These are phyloP conservation scores for Aureobasidium namibiae DNA, from an alignment of 2,329 filamentous ascomycete genomes.

Conservation along the genomic window DNA sequence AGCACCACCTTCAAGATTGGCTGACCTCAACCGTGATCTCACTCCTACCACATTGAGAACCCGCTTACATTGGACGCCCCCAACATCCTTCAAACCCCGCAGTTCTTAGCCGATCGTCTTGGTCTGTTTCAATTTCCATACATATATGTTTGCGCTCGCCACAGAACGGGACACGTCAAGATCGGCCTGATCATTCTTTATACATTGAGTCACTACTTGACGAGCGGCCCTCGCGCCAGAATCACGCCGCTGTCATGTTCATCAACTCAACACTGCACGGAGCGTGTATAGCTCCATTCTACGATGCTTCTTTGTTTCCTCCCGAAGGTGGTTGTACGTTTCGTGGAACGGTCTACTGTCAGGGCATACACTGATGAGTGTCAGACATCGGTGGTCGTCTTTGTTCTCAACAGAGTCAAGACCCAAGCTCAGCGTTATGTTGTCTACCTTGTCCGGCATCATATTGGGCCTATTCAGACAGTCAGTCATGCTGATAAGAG, in stretches of 20 bases:
- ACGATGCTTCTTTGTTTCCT: constrained; percentile 54
- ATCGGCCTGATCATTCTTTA: not conserved
- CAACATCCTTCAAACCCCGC: not conserved
- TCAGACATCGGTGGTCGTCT: constrained; percentile 49
- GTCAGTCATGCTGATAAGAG: constrained; percentile 30
- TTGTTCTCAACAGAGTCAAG: constrained; percentile 40
- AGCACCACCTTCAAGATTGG: not conserved
- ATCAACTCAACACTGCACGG: constrained; percentile 13
- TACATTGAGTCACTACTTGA: not conserved
- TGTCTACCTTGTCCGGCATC: constrained; percentile 87
- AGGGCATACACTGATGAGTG: constrained; percentile 24
- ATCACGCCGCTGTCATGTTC: constrained; percentile 5
- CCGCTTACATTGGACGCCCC: constrained; percentile 2
- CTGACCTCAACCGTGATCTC: not conserved
- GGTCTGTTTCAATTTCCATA: not conserved
- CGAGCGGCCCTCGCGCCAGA: not conserved
- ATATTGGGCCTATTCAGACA: constrained; percentile 60
- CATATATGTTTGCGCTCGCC: not conserved
- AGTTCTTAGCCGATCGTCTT: not conserved
- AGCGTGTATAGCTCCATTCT: constrained; percentile 49
- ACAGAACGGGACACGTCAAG: not conserved
- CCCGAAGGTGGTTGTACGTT: constrained; percentile 58
- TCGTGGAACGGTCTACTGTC: not conserved
- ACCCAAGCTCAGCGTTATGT: constrained; percentile 51
- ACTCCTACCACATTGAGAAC: not conserved